Evolutionary conservation across 441 rosid genomes (phyloP).

Genomic region (Mallotus japonicus): DNA sequence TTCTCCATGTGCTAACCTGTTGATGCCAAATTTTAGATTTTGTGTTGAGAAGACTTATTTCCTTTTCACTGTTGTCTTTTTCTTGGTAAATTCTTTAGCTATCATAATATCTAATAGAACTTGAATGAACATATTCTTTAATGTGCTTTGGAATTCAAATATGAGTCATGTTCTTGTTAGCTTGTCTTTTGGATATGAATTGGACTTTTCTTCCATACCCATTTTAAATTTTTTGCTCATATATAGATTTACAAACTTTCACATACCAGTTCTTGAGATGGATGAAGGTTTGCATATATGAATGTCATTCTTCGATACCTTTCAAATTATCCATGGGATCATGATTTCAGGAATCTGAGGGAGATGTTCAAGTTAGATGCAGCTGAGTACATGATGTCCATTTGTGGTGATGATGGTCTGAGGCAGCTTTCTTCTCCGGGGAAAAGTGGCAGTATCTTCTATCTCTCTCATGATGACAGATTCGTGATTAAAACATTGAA

Average conservation of each 20-base stretch:
- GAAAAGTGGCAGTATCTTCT: conserved; percentile 97
- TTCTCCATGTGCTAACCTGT: background rate
- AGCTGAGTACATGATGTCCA: conserved; percentile 99
- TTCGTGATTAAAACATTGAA: conserved; percentile 93
- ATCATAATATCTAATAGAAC: background rate
- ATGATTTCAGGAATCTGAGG: conserved; percentile 72
- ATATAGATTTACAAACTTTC: background rate
- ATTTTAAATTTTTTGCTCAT: background rate
- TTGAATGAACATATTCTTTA: background rate
- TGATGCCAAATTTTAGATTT: background rate
- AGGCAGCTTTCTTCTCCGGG: conserved; percentile 86
- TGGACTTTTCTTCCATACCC: background rate
- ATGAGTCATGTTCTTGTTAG: background rate
- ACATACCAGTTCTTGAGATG: background rate
- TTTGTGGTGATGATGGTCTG: conserved; percentile 95
- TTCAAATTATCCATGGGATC: conserved; percentile 18
- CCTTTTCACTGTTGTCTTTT: background rate
- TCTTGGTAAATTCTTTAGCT: background rate
- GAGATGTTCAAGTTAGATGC: conserved; percentile 98
- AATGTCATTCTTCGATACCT: background rate
- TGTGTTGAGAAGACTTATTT: background rate
- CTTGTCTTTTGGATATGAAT: background rate
- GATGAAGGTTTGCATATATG: background rate
- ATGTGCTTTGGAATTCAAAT: background rate
- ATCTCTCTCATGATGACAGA: conserved; percentile 87